Evolutionary conservation across 1,284 basidiomycete species (phyloP).

Genomic region (Heterobasidion annosum): DNA sequence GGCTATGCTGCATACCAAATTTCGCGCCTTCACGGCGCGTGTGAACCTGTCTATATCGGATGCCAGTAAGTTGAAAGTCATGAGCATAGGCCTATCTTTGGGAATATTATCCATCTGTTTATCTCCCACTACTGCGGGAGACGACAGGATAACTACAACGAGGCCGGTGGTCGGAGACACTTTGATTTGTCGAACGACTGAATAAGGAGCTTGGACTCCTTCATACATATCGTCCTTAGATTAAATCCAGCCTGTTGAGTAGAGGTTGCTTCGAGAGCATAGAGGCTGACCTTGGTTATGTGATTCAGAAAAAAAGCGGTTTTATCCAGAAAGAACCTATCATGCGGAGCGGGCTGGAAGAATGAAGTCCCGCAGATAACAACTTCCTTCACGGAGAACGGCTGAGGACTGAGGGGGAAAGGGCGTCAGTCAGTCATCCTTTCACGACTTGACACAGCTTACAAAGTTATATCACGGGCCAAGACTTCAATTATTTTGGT

Average conservation of each 20-base stretch:
- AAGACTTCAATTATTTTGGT: conserved; percentile 38
- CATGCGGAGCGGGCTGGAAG: conserved; percentile 24
- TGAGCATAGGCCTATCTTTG: conserved; percentile 15
- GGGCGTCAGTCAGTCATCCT: conserved; percentile 3
- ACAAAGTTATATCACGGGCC: conserved; percentile 42
- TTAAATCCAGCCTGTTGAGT: not conserved
- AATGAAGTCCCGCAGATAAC: conserved; percentile 25
- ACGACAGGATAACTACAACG: conserved; percentile 25
- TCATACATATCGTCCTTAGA: conserved; percentile 31
- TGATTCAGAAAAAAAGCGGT: conserved; percentile 42
- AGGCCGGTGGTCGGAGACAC: conserved; percentile 16
- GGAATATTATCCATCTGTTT: conserved; percentile 17
- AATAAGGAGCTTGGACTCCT: conserved; percentile 31
- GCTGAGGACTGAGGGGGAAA: conserved; percentile 40
- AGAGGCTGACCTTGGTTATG: conserved; percentile 24
- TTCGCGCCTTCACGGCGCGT: conserved; percentile 28
- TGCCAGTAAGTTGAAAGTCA: conserved; percentile 28
- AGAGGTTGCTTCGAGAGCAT: not conserved
- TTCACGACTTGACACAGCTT: conserved; percentile 13
- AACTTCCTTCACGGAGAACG: conserved; percentile 38
- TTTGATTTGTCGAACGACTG: conserved; percentile 31
- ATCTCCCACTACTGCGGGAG: conserved; percentile 29
- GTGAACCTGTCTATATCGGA: conserved; percentile 27
- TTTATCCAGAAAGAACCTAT: conserved; percentile 43
- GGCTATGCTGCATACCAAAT: conserved; percentile 26